Evolutionary conservation across 2,329 filamentous ascomycete species (phyloP).

Genomic region (Penicillium aurantiogriseum): DNA sequence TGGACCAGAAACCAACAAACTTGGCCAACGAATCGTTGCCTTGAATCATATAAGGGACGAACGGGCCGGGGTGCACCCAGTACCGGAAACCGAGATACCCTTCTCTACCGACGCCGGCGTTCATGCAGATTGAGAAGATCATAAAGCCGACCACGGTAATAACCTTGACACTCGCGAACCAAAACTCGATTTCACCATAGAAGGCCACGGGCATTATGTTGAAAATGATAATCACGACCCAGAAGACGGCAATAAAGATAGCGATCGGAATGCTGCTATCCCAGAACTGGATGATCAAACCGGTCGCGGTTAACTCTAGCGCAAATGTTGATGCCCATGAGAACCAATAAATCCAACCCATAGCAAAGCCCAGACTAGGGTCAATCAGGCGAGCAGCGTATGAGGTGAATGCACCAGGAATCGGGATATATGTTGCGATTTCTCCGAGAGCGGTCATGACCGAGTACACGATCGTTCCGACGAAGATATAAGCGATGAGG

Average conservation of each 20-base stretch:
- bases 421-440: conserved; percentile 75
- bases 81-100: conserved; percentile 73
- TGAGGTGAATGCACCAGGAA: conserved; percentile 71
- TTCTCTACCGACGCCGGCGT: conserved; percentile 66
- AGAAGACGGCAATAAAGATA: conserved; percentile 72
- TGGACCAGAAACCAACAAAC: conserved; percentile 61
- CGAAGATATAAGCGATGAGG: conserved; percentile 65
- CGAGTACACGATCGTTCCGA: conserved; percentile 70
- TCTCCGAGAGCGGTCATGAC: conserved; percentile 67
- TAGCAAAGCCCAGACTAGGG: conserved; percentile 68
- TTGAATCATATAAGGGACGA: conserved; percentile 61
- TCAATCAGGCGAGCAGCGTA: conserved; percentile 75
- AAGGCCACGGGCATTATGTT: conserved; percentile 70
- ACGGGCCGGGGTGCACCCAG: conserved; percentile 68
- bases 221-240: conserved; percentile 64
- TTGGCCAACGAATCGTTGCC: conserved; percentile 55
- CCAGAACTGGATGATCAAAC: conserved; percentile 76
- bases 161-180: conserved; percentile 74
- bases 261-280: conserved; percentile 59
- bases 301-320: conserved; percentile 68
- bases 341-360: conserved; percentile 84
- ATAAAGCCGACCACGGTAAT: conserved; percentile 72
- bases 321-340: conserved; percentile 72
- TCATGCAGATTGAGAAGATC: conserved; percentile 73
- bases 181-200: conserved; percentile 77